phyloP scores from a whole-genome alignment of 176 grass and related monocot species.

The Oryza rufipogon region DNA sequence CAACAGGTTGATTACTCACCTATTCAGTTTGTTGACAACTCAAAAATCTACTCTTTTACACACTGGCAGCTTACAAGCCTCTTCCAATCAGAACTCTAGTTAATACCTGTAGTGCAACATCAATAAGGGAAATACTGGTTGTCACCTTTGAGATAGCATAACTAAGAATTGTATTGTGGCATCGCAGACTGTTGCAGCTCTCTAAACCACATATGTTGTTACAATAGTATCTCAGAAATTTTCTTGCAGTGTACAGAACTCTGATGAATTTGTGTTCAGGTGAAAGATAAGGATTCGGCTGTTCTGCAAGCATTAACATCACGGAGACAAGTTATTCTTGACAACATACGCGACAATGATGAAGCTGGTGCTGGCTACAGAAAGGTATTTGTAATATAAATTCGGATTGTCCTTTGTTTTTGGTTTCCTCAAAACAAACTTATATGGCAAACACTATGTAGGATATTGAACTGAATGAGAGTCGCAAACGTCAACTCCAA shows the following conservation, averaged over 20 bases:
- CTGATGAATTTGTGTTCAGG: slow-evolving; percentile 53
- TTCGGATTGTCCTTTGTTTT: slow-evolving; percentile 8
- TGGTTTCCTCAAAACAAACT: slow-evolving; percentile 32
- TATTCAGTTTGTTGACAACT: not conserved
- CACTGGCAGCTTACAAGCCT: not conserved
- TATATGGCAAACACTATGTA: slow-evolving; percentile 32
- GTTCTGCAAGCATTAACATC: slow-evolving; percentile 75
- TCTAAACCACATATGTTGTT: slow-evolving; percentile 7
- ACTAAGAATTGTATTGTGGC: not conserved
- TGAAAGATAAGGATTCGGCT: slow-evolving; percentile 56
- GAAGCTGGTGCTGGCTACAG: slow-evolving; percentile 94
- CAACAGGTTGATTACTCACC: slow-evolving; percentile 62
- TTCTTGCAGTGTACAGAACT: not conserved
- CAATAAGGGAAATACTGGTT: not conserved
- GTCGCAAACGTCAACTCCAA: slow-evolving; percentile 74
- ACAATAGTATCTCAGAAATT: not conserved
- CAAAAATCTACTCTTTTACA: not conserved
- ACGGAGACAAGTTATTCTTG: slow-evolving; percentile 96
- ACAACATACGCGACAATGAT: slow-evolving; percentile 97
- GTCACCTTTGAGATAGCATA: not conserved
- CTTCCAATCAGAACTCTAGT: not conserved
- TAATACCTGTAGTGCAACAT: not conserved
- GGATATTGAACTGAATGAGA: slow-evolving; percentile 95
- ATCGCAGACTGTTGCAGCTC: slow-evolving; percentile 4
- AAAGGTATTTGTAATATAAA: slow-evolving; percentile 57